Conservation (phyloP, 2,329 filamentous ascomycete species). For the Xylariomycetidae sp. region DNA sequence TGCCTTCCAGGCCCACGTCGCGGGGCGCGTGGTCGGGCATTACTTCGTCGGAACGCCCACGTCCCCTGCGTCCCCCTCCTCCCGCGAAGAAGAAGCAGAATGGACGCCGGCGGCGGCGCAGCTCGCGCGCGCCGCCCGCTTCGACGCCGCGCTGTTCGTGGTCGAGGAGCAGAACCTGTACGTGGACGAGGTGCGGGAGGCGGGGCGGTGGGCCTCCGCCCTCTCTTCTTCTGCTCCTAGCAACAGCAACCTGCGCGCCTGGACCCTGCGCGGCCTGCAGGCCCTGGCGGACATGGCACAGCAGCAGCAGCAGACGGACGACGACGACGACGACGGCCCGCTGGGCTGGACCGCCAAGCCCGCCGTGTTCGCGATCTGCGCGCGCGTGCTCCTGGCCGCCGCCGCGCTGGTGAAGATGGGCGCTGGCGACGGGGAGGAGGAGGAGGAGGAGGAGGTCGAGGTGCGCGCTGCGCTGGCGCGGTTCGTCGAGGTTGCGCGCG, state of each 20-base stretch:
- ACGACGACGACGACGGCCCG: conserved; percentile 48
- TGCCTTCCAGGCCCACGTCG: conserved; percentile 35
- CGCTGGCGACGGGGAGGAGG: not conserved
- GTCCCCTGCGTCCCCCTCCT: not conserved
- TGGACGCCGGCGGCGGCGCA: conserved; percentile 28
- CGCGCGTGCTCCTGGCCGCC: conserved; percentile 37
- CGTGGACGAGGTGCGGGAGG: conserved; percentile 73
- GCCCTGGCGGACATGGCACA: conserved; percentile 30
- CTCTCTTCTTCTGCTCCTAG: too few relatives aligned
- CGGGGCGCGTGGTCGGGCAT: conserved; percentile 36
- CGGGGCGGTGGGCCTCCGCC: conserved; percentile 52
- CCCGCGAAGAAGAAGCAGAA: not conserved
- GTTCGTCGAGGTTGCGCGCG: too few relatives aligned
- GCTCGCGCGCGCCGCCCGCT: conserved; percentile 40
- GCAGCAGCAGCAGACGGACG: conserved; percentile 13
- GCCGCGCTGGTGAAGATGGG: conserved; percentile 24
- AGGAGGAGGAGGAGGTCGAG: not conserved
- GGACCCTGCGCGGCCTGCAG: conserved; percentile 45
- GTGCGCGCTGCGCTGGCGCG: too few relatives aligned
- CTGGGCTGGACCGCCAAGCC: conserved; percentile 68
- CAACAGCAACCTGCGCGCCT: too few relatives aligned
- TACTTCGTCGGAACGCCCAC: conserved; percentile 16
- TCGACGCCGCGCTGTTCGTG: conserved; percentile 69
- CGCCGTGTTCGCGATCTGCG: conserved; percentile 58
- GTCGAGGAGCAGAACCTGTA: conserved; percentile 95